Conservation (phyloP, 345 rosid species). For the Boechera divaricarpa region DNA sequence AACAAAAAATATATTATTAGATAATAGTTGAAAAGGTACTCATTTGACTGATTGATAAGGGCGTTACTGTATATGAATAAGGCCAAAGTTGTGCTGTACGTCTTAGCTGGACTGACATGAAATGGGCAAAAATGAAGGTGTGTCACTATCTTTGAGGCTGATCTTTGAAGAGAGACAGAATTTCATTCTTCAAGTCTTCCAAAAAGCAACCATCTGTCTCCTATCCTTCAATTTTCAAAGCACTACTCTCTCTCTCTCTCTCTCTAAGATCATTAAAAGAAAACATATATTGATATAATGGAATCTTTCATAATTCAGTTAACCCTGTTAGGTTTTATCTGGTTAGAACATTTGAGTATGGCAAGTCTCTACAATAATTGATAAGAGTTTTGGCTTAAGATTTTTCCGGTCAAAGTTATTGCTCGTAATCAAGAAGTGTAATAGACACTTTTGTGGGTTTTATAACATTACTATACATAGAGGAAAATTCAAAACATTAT, state of each 20-base stretch:
- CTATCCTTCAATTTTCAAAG: conserved; percentile 49
- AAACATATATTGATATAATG: background rate
- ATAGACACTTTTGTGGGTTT: background rate
- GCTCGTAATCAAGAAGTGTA: conserved; percentile 31
- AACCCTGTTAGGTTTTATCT: background rate
- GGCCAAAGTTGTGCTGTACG: conserved; percentile 38
- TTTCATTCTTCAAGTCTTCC: conserved; percentile 63
- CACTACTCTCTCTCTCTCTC: conserved; percentile 49
- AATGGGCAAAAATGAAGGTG: conserved; percentile 17
- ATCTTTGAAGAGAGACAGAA: conserved; percentile 79
- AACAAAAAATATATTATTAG: too few species aligned
- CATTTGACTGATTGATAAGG: conserved; percentile 37
- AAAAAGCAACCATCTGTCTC: conserved; percentile 70
- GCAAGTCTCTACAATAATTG: background rate
- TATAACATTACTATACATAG: conserved; percentile 3
- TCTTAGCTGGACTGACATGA: conserved; percentile 46
- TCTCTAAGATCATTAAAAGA: background rate
- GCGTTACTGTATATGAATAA: conserved; percentile 28
- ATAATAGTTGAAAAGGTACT: background rate
- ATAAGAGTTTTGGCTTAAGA: background rate
- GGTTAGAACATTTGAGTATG: conserved; percentile 1
- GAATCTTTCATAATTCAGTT: background rate
- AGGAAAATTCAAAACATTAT: background rate
- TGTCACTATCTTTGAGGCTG: conserved; percentile 55
- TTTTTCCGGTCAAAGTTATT: conserved; percentile 16